Evolutionary conservation across 768 basidiomycete species (phyloP), one percentile per base, ranked within the genome.

Genomic region (Ramaria sp.): DNA sequence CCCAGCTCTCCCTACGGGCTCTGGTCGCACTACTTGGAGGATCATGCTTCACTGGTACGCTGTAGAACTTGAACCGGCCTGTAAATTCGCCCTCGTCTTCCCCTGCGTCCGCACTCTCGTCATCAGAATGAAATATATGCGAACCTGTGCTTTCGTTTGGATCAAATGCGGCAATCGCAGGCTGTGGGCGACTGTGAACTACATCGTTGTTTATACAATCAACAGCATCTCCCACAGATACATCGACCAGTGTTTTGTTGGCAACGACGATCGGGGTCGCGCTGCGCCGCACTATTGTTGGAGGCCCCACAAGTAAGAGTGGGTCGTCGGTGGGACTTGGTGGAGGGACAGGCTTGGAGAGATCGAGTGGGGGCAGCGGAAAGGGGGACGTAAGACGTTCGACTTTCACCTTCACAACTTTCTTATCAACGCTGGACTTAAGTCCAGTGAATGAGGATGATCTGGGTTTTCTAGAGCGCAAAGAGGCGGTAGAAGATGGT

Each of bases 241-340:
- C 51, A 34, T 48, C 37, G 62, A 47, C 55, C 59, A 59, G 58
- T 57, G 24, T 45, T 56, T 65, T 22, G 65, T 67, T 47, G 63
- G 67, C 11, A 22, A 34, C 57, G n/a, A 37, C 59, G 24, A 22
- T 13, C 17, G 37, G n/a, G 19, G 42, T 33, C 7, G 55, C 37
- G 39, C 51, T 64, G 69, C 41, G 65, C 63, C 33, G 69, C 64
- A 59, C 10, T 51, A 49, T 37, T 50, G 53, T n/a, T 71, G 63
- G 42, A 11, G 72, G 71, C 3, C 75, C 80, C 46, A 74, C 76
- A 30, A 90, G 72, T 1, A 90, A 70, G 0, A 90, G 67, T 0
- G 88, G 88, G 62, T 90, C 88, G 38, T 90, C 88, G 0, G 79
- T 79, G 2, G 88, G 88, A 53, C 84, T 86, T 0, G 85, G 73